These are phyloP conservation scores for Stenogyne calaminthoides DNA, from an alignment of 305 asterid genomes.

Conservation along the genomic window DNA sequence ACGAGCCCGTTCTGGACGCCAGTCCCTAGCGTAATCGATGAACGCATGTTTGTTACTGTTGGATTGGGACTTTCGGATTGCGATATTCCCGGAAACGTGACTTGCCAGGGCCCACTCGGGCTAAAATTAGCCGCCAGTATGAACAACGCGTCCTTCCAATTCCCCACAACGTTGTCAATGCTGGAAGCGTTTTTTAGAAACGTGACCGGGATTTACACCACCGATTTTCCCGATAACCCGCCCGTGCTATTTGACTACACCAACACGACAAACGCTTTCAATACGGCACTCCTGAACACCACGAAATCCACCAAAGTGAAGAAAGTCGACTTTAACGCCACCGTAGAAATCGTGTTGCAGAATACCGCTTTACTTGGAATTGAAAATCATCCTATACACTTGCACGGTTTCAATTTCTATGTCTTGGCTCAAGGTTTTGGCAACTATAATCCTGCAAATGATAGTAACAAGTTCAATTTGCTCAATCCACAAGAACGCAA, in stretches of 20 bases:
- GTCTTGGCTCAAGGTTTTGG: constrained; percentile 75
- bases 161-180: constrained; percentile 49
- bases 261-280: constrained; percentile 30
- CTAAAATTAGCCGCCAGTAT: constrained; percentile 54
- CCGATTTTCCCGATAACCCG: constrained; percentile 57
- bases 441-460: constrained; percentile 43
- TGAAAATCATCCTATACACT: constrained; percentile 71
- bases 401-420: constrained; percentile 66
- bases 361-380: constrained; percentile 54
- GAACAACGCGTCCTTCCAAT: constrained; percentile 66
- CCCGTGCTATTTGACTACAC: constrained; percentile 58
- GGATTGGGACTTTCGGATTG: constrained; percentile 53
- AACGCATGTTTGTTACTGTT: constrained; percentile 50
- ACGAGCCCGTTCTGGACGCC: constrained; percentile 49
- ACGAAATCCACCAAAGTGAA: constrained; percentile 60
- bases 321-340: constrained; percentile 49
- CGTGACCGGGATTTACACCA: constrained; percentile 50
- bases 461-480: constrained; percentile 45
- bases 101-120: constrained; percentile 51
- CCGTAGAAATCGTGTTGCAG: constrained; percentile 60
- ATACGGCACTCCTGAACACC: constrained; percentile 39
- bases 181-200: constrained; percentile 54
- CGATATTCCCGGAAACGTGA: constrained; percentile 36
- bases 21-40: constrained; percentile 45
- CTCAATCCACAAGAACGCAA: constrained; percentile 63